A percentile compares a stretch with the other conserved stretches of the same genome.
These are phyloP conservation scores for Rauvolfia tetraphylla DNA, from an alignment of 257 asterid species.

Conservation along the genomic window DNA sequence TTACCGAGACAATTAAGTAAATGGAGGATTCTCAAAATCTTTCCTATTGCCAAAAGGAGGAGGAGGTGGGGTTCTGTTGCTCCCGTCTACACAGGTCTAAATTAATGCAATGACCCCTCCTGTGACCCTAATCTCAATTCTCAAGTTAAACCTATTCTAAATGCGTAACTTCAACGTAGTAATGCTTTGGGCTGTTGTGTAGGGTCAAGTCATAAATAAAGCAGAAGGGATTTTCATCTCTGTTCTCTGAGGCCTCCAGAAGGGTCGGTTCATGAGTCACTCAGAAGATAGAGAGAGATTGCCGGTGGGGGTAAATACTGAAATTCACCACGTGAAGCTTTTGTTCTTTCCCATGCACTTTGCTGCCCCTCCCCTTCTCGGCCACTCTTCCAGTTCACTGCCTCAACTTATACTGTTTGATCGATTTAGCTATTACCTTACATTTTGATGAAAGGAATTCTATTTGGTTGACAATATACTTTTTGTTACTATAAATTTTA, in stretches of 20 bases:
- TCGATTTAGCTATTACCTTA: no score
- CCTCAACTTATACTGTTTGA: no score
- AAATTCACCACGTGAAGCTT: constrained; percentile 8
- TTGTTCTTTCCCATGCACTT: constrained; percentile 2
- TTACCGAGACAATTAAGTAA: no score
- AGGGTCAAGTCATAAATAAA: no score
- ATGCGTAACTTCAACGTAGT: no score
- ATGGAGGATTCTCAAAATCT: no score
- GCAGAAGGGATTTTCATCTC: background rate
- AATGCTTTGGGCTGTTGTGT: background rate
- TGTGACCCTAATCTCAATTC: no score
- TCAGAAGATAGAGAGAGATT: background rate
- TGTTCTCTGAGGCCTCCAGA: background rate
- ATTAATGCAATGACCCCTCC: background rate
- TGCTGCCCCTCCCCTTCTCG: background rate
- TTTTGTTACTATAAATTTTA: no score
- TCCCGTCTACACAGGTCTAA: background rate
- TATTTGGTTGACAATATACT: no score
- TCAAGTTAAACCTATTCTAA: no score
- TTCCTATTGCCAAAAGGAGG: background rate
- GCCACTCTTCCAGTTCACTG: background rate
- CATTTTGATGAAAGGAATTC: no score
- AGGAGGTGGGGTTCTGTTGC: background rate
- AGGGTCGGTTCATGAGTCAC: background rate
- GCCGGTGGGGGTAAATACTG: constrained; percentile 1